Conservation (phyloP, 345 rosid genomes). For the Mangifera indica region DNA sequence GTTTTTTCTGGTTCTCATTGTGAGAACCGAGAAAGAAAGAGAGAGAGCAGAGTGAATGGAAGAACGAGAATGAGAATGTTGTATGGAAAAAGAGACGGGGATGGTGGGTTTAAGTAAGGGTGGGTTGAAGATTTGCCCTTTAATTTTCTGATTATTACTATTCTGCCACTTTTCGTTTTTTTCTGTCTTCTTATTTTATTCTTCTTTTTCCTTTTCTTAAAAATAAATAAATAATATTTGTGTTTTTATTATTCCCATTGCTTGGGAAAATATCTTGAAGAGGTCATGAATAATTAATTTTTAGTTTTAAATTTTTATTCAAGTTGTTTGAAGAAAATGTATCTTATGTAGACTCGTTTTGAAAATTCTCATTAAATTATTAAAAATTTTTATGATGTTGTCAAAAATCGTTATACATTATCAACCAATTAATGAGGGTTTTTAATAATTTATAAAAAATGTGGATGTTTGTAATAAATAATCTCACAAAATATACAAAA, state of each 20-base stretch:
- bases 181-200: neutral
- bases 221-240: neutral
- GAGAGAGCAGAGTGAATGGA: neutral
- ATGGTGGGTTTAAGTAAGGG: constrained; percentile 47
- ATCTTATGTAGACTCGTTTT: no score
- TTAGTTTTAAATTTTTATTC: neutral
- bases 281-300: neutral
- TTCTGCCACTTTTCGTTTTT: constrained; percentile 31
- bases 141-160: constrained; percentile 28
- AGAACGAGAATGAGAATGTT: neutral
- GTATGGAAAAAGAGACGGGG: neutral
- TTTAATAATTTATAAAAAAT: no score
- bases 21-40: constrained; percentile 7
- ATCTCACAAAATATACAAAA: no score
- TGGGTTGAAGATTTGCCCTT: constrained; percentile 28
- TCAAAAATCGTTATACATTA: no score
- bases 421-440: no score
- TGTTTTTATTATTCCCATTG: neutral
- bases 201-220: neutral
- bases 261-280: neutral
- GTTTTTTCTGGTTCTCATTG: constrained; percentile 38
- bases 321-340: neutral
- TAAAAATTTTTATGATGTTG: no score
- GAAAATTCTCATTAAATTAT: no score
- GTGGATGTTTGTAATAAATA: no score